Evolutionary conservation across 805 yeast species (phyloP), one percentile per base, ranked within the genome.

Genomic region (Starmerella ratchasimensis): DNA sequence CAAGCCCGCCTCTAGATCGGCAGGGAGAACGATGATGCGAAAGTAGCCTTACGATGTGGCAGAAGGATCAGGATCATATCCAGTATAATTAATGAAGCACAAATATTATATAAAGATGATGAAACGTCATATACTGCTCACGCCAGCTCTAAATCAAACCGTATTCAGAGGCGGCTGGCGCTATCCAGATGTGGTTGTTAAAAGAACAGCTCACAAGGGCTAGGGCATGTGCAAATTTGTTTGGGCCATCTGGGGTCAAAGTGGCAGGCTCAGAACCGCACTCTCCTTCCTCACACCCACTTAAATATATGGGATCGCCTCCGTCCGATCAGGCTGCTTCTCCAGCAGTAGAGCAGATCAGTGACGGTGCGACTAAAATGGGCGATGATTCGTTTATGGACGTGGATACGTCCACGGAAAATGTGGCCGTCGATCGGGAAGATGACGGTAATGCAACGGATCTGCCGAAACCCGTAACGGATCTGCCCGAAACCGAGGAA

Each of bases 261-360:
- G 37, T 47, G 28, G 22, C 34, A 20, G 28, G 36, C 25, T 24
- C 21, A n/a, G 11, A 17, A 14, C 18, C 15, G 27, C 28, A 37
- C 48, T 45, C 38, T 35, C 38, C 46, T 36, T 45, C 48, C 24
- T 43, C 18, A 43, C 47, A 37, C 32, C 25, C 41, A 40, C 43
- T 26, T 34, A 10, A n/a, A 10, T 30, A 7, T 13, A 32, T 32
- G 35, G 35, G 28, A 26, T 26, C 20, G 7, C 35, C 35, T 15
- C 14, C 27, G 19, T 16, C 29, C 15, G 33, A 22, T 23, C 21
- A 13, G 38, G 23, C 37, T 18, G 30, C 22, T 23, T 26, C 10
- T 10, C 28, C 14, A 4, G 28, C n/a, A 4, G 8, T 8, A 5
- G 7, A 7, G 32, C n/a, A 24, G 27, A 11, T 24, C 27, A 11